phyloP scores from a whole-genome alignment of 2,329 filamentous ascomycete species.

The Myriosclerotinia duriaeana region DNA sequence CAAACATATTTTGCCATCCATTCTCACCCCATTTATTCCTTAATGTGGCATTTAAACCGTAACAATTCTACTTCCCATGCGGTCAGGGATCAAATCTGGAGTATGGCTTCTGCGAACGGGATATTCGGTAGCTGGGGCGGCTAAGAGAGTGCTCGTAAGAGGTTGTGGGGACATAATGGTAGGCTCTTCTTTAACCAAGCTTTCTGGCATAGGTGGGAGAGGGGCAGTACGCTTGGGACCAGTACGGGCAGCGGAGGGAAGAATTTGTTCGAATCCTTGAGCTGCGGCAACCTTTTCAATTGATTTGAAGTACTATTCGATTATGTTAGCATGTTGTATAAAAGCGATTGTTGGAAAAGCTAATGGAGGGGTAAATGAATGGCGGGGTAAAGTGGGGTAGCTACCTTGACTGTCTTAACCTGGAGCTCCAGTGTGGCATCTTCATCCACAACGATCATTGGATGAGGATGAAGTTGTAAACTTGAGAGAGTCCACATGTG shows the following conservation, averaged over 20 bases:
- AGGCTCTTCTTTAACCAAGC: conserved; percentile 36
- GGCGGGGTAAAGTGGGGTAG: conserved; percentile 25
- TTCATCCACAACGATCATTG: conserved; percentile 81
- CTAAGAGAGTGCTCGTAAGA: conserved; percentile 54
- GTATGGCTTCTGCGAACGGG: conserved; percentile 53
- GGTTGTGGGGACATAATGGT: conserved; percentile 56
- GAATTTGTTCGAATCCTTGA: conserved; percentile 58
- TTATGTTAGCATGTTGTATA: conserved; percentile 5
- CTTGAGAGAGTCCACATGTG: conserved; percentile 89
- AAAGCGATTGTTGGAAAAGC: not conserved
- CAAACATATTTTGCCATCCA: not conserved
- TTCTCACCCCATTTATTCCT: not conserved
- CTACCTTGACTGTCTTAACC: conserved; percentile 68
- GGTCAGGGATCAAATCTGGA: conserved; percentile 59
- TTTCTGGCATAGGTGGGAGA: conserved; percentile 29
- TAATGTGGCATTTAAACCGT: not conserved
- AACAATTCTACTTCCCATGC: conserved; percentile 35
- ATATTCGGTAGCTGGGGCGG: conserved; percentile 56
- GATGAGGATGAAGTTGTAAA: conserved; percentile 76
- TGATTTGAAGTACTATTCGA: conserved; percentile 63
- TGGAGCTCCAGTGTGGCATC: conserved; percentile 72
- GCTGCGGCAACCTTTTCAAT: conserved; percentile 63
- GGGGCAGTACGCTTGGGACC: conserved; percentile 42
- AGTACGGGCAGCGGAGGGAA: conserved; percentile 57
- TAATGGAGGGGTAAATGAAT: not conserved